A percentile compares a stretch with the other conserved stretches of the same genome.
phyloP scores from a whole-genome alignment of 768 basidiomycete genomes.

The Suillus placidus region DNA sequence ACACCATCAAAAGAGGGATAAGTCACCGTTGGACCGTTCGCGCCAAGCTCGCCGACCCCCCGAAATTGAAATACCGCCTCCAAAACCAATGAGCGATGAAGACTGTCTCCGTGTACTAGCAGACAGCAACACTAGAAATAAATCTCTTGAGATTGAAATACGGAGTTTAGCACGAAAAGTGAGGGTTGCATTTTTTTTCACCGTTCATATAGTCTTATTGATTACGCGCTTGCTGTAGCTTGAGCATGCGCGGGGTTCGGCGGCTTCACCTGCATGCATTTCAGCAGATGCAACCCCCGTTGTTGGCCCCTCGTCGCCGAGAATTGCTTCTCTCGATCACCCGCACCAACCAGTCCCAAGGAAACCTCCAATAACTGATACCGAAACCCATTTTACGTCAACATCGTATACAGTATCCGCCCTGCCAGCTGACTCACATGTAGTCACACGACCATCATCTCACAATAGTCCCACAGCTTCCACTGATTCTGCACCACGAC shows the following conservation, averaged over 20 bases:
- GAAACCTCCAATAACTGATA: not conserved
- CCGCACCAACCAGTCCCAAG: not conserved
- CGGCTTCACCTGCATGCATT: not conserved
- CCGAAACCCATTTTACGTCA: not conserved
- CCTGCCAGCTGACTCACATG: not conserved
- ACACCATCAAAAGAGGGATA: constrained; percentile 5
- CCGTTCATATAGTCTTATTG: not conserved
- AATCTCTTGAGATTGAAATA: constrained; percentile 48
- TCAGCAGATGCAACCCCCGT: not conserved
- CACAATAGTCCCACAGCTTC: not conserved
- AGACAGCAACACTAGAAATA: constrained; percentile 42
- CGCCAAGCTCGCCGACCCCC: constrained; percentile 5
- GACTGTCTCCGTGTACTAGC: constrained; percentile 45
- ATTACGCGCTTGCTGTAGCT: not conserved
- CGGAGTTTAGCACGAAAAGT: constrained; percentile 41
- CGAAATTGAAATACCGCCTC: constrained; percentile 14
- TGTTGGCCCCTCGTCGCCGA: not conserved
- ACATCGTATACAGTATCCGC: not conserved
- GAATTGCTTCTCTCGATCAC: no score
- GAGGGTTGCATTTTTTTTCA: constrained; percentile 14
- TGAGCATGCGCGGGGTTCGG: not conserved
- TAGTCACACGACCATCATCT: not conserved
- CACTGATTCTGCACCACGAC: not conserved
- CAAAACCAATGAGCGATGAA: constrained; percentile 35
- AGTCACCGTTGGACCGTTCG: not conserved